A percentile compares a stretch with the other conserved stretches of the same genome.
Evolutionary conservation across 257 asterid genomes (phyloP).

Genomic region (Solanum virginianum): DNA sequence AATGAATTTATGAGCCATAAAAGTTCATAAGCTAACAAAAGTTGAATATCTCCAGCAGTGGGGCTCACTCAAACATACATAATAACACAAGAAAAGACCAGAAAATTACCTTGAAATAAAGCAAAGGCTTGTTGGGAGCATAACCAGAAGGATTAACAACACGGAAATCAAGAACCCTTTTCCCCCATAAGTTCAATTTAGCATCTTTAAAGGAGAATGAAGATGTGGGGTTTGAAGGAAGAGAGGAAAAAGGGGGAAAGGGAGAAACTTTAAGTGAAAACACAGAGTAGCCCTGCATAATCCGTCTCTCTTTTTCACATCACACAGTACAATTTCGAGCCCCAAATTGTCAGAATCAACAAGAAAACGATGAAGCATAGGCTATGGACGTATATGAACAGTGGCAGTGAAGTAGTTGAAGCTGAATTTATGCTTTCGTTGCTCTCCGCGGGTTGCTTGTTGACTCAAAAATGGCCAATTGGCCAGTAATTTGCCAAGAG

Average conservation of each 20-base stretch:
- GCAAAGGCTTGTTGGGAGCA: neutral
- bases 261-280: conserved; percentile 1
- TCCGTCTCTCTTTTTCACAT: neutral
- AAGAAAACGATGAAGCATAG: neutral
- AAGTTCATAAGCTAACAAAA: neutral
- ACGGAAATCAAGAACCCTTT: neutral
- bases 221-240: neutral
- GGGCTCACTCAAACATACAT: neutral
- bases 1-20: neutral
- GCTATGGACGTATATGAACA: neutral
- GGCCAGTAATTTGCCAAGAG: neutral
- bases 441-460: neutral
- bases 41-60: neutral
- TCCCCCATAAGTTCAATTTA: neutral
- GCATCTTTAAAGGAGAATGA: neutral
- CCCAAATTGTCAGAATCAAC: neutral
- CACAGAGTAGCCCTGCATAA: conserved; percentile 15
- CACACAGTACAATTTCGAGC: neutral
- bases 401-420: neutral
- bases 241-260: neutral
- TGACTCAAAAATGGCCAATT: neutral
- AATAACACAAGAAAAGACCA: neutral
- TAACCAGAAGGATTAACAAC: neutral
- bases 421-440: neutral
- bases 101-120: conserved; percentile 2